These are phyloP conservation scores for Lanzia echinophila DNA, from an alignment of 2,329 filamentous ascomycete species.

Conservation along the genomic window DNA sequence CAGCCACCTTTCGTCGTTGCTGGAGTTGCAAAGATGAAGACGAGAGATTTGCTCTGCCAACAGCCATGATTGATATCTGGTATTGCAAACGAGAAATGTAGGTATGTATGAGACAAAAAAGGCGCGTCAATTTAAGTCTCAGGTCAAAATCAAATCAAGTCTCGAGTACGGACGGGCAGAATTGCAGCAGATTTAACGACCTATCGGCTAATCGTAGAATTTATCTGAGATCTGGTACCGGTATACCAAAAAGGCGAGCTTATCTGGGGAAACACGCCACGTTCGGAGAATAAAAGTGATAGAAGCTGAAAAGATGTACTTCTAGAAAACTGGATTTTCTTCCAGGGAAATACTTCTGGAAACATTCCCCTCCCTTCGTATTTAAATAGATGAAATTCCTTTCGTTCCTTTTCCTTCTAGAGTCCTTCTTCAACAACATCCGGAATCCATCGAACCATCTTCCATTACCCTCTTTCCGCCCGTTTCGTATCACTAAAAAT, in stretches of 20 bases:
- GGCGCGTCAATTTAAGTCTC: no score
- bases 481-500: no score
- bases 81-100: not conserved
- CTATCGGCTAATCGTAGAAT: not conserved
- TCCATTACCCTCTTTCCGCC: no score
- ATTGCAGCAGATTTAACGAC: not conserved
- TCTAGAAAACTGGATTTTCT: not conserved
- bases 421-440: no score
- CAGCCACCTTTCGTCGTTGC: not conserved
- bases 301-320: not conserved
- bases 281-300: not conserved
- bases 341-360: not conserved
- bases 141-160: no score
- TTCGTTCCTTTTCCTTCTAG: no score
- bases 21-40: not conserved
- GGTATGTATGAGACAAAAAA: not conserved
- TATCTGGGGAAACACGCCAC: not conserved
- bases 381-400: not conserved
- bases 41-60: slow-evolving; percentile 1
- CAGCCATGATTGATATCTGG: not conserved
- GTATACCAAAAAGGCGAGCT: not conserved
- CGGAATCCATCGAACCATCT: no score
- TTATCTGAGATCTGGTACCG: not conserved
- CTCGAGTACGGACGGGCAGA: no score
- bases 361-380: not conserved